phyloP scores from a whole-genome alignment of 768 basidiomycete species.

The Pluteus cervinus region DNA sequence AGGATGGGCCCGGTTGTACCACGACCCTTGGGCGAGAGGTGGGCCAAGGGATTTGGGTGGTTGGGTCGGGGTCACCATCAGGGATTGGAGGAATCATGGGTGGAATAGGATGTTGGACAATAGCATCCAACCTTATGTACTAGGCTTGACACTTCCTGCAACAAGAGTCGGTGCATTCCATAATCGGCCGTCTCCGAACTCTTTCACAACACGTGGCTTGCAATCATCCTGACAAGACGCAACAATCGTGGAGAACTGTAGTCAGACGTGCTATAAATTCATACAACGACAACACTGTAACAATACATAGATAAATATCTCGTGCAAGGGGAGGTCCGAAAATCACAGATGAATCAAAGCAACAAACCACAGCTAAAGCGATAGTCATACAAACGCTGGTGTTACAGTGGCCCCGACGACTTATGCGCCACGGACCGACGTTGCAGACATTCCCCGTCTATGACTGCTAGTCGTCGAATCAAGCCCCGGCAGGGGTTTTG shows the following conservation, averaged over 20 bases:
- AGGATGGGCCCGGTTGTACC: conserved; percentile 23
- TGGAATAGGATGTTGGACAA: conserved; percentile 9
- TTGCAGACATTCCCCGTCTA: conserved; percentile 47
- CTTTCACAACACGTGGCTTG: conserved; percentile 2
- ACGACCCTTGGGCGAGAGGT: conserved; percentile 26
- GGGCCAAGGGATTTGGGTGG: conserved; percentile 77
- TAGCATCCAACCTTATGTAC: conserved; percentile 13
- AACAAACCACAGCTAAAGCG: conserved; percentile 17
- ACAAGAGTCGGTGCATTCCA: conserved; percentile 7
- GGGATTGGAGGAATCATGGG: conserved; percentile 59
- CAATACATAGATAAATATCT: conserved; percentile 4
- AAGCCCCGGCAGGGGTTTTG: conserved; percentile 42
- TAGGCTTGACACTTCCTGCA: no score
- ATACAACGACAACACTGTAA: conserved; percentile 7
- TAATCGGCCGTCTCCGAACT: conserved; percentile 19
- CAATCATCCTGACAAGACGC: no score
- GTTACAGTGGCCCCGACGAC: no score
- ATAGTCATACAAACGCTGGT: conserved; percentile 22
- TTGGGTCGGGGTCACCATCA: conserved; percentile 65
- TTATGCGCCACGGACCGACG: conserved; percentile 42
- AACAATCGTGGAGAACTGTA: no score
- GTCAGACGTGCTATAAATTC: no score
- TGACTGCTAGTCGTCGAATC: conserved; percentile 35
- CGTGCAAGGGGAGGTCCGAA: conserved; percentile 1
- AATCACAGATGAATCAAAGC: conserved; percentile 10